These are phyloP conservation scores for Aspergillus amoenus DNA, from an alignment of 2,329 filamentous ascomycete genomes.

Conservation along the genomic window DNA sequence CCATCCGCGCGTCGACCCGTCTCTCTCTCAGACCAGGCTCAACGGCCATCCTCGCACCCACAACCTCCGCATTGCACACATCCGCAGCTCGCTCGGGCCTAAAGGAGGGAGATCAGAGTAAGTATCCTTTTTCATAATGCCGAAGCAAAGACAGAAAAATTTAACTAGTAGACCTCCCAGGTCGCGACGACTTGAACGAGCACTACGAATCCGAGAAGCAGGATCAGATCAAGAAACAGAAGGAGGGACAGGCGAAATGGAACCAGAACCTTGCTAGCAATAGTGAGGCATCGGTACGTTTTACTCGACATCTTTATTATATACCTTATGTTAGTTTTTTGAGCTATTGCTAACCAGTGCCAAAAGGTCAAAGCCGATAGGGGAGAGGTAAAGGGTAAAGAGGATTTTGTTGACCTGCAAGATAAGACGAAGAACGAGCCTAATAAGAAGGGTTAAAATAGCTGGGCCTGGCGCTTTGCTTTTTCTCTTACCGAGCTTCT, in stretches of 20 bases:
- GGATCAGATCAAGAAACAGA: slow-evolving; percentile 52
- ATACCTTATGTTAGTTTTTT: neutral
- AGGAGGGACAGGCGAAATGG: slow-evolving; percentile 70
- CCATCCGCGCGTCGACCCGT: slow-evolving; percentile 25
- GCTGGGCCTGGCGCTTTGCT: neutral
- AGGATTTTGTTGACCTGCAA: slow-evolving; percentile 54
- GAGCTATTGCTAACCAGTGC: neutral
- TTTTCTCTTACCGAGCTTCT: neutral
- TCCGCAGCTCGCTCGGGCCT: slow-evolving; percentile 26
- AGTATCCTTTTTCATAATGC: neutral
- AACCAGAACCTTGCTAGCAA: slow-evolving; percentile 74
- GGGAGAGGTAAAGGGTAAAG: slow-evolving; percentile 41
- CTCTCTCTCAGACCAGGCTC: slow-evolving; percentile 19
- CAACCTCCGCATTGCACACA: slow-evolving; percentile 29
- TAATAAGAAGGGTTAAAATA: slow-evolving; percentile 1
- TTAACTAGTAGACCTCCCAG: slow-evolving; percentile 21
- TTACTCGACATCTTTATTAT: neutral
- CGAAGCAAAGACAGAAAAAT: neutral
- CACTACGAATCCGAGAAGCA: slow-evolving; percentile 60
- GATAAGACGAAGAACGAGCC: slow-evolving; percentile 54
- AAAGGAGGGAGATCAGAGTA: slow-evolving; percentile 39
- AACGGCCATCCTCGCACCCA: slow-evolving; percentile 10
- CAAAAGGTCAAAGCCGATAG: slow-evolving; percentile 61
- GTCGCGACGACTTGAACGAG: slow-evolving; percentile 43
- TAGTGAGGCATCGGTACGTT: slow-evolving; percentile 69